A percentile compares a stretch with the other conserved stretches of the same genome.
These are phyloP conservation scores for Globisporangium spiculum DNA, from an alignment of 352 stramenopile genomes.

Conservation along the genomic window DNA sequence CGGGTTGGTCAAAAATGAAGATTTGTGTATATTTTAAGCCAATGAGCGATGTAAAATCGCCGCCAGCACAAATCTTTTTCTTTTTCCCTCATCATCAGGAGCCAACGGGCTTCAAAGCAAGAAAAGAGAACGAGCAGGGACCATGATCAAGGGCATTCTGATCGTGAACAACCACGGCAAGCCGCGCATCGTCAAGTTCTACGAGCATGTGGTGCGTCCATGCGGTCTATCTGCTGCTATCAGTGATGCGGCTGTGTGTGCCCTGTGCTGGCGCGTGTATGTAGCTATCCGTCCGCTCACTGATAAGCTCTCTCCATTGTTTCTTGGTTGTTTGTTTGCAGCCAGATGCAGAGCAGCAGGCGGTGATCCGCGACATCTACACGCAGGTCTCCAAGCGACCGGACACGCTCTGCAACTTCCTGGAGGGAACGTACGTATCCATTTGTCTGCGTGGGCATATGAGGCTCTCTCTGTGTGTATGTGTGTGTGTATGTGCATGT, in stretches of 20 bases:
- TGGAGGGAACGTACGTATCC: conserved; percentile 91
- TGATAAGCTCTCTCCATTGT: background rate
- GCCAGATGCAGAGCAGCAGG: conserved; percentile 95
- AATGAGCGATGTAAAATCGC: background rate
- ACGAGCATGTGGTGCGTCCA: conserved; percentile 94
- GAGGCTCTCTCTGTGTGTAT: background rate
- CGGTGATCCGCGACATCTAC: conserved; percentile 97
- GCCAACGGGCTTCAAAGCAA: background rate
- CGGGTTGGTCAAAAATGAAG: background rate
- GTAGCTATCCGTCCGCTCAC: background rate
- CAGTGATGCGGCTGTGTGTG: background rate
- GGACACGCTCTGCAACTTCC: conserved; percentile 99
- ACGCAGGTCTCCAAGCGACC: conserved; percentile 97
- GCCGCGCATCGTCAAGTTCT: conserved; percentile 98
- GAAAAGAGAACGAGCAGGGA: background rate
- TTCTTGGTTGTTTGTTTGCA: conserved; percentile 24
- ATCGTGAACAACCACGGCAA: conserved; percentile 99
- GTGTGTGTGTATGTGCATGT: background rate
- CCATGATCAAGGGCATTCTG: conserved; percentile 98
- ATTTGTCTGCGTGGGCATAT: background rate
- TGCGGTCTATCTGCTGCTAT: background rate
- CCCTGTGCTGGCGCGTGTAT: background rate
- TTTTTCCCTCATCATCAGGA: background rate
- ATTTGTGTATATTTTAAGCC: background rate
- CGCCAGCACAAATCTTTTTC: conserved; percentile 1